Conservation (phyloP, 768 basidiomycete genomes). For the Trametes villosa region DNA sequence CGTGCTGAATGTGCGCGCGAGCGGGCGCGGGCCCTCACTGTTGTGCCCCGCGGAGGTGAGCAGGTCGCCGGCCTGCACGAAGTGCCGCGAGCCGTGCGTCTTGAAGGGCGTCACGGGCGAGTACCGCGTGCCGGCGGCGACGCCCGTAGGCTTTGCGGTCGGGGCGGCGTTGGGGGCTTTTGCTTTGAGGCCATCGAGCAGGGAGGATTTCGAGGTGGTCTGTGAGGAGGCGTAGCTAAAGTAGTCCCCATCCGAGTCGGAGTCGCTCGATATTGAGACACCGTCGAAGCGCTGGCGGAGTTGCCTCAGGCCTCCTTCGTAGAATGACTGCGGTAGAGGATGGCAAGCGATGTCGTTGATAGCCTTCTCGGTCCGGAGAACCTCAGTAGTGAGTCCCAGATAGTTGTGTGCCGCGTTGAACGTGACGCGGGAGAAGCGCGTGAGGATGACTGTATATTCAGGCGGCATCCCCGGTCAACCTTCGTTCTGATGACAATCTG, state of each 20-base stretch:
- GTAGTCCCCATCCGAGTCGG: conserved; percentile 61
- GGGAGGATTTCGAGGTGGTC: conserved; percentile 24
- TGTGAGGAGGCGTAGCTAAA: conserved; percentile 42
- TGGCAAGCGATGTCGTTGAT: conserved; percentile 98
- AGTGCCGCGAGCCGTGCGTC: conserved; percentile 49
- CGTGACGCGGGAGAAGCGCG: conserved; percentile 94
- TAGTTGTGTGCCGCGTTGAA: conserved; percentile 98
- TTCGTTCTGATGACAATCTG: not conserved
- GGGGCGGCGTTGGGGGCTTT: conserved; percentile 18
- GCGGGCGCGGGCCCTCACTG: conserved; percentile 45
- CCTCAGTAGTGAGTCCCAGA: conserved; percentile 92
- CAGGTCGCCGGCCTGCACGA: conserved; percentile 79
- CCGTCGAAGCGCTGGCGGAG: conserved; percentile 90
- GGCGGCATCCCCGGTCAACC: conserved; percentile 8
- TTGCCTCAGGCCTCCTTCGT: conserved; percentile 87
- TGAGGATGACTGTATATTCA: conserved; percentile 72
- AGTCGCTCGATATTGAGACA: conserved; percentile 41
- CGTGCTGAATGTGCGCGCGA: conserved; percentile 23
- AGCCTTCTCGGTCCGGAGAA: conserved; percentile 93
- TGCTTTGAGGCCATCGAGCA: conserved; percentile 28
- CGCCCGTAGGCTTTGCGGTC: too few species aligned
- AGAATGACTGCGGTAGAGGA: conserved; percentile 89
- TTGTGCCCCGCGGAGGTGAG: conserved; percentile 58
- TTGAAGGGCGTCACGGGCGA: conserved; percentile 30
- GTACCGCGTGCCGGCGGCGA: conserved; percentile 14